phyloP scores from a whole-genome alignment of 106 monocot species.

The Ottelia alismoides region DNA sequence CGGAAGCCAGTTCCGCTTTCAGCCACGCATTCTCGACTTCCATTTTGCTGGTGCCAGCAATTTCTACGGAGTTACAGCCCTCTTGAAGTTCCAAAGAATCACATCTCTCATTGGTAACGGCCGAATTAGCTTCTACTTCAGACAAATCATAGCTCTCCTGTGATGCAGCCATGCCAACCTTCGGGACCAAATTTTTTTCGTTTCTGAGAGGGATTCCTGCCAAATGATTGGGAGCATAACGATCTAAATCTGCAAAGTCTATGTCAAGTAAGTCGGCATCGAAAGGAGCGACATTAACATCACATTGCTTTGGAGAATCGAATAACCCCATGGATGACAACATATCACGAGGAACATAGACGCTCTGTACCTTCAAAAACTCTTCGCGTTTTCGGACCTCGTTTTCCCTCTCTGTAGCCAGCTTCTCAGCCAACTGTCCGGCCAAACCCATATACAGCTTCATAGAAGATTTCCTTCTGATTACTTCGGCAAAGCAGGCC shows the following conservation, averaged over 20 bases:
- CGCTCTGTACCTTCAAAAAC: slow-evolving; percentile 57
- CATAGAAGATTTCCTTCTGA: slow-evolving; percentile 58
- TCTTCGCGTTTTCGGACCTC: slow-evolving; percentile 69
- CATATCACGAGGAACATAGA: slow-evolving; percentile 65
- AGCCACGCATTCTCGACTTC: slow-evolving; percentile 96
- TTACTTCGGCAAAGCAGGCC: slow-evolving; percentile 85
- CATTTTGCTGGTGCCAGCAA: slow-evolving; percentile 84
- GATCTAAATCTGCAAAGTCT: slow-evolving; percentile 73
- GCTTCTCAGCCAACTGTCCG: slow-evolving; percentile 70
- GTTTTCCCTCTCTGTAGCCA: slow-evolving; percentile 70
- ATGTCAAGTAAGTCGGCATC: slow-evolving; percentile 70
- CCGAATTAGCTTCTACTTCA: slow-evolving; percentile 26
- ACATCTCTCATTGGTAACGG: slow-evolving; percentile 22
- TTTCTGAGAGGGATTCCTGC: slow-evolving; percentile 25
- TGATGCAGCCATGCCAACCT: slow-evolving; percentile 10
- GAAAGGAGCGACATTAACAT: slow-evolving; percentile 75
- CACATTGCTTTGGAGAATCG: slow-evolving; percentile 79
- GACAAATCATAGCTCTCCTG: slow-evolving; percentile 21
- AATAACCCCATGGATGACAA: slow-evolving; percentile 76
- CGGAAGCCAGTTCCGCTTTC: slow-evolving; percentile 88
- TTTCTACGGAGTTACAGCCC: slow-evolving; percentile 36
- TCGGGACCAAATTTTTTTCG: slow-evolving; percentile 19
- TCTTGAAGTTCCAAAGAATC: slow-evolving; percentile 32
- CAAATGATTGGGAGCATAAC: slow-evolving; percentile 43
- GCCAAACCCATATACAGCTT: slow-evolving; percentile 94